These are phyloP conservation scores for Fomitopsis pinicola DNA, from an alignment of 1,284 basidiomycete genomes.

Conservation along the genomic window DNA sequence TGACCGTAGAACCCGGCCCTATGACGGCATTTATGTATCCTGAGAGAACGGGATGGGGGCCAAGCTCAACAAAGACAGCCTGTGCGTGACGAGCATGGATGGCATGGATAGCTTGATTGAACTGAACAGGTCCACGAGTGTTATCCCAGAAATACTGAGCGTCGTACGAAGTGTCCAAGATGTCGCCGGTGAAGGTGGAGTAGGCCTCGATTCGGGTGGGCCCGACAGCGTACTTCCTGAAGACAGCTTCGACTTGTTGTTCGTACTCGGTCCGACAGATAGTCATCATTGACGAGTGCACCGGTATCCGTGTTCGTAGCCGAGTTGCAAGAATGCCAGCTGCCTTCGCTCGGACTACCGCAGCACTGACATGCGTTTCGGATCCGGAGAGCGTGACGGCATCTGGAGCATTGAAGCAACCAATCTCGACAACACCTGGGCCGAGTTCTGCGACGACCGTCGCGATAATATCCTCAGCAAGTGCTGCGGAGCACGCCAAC, in stretches of 20 bases:
- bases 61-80: constrained; percentile 28
- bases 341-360: neutral
- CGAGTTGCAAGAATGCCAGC: constrained; percentile 25
- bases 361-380: neutral
- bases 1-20: constrained; percentile 29
- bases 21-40: constrained; percentile 26
- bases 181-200: constrained; percentile 24
- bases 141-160: constrained; percentile 34
- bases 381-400: neutral
- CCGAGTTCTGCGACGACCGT: no score
- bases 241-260: constrained; percentile 20
- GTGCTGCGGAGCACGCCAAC: no score
- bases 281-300: constrained; percentile 32
- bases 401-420: no score
- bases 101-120: constrained; percentile 24
- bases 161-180: constrained; percentile 15
- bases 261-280: constrained; percentile 23
- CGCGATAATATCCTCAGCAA: no score
- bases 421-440: no score
- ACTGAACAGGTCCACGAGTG: constrained; percentile 28
- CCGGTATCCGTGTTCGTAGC: constrained; percentile 28
- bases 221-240: constrained; percentile 14
- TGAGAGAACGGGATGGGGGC: constrained; percentile 33
- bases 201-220: constrained; percentile 16
- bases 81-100: constrained; percentile 11